phyloP scores from a whole-genome alignment of 805 yeast species.

The Wickerhamia fluorescens region DNA sequence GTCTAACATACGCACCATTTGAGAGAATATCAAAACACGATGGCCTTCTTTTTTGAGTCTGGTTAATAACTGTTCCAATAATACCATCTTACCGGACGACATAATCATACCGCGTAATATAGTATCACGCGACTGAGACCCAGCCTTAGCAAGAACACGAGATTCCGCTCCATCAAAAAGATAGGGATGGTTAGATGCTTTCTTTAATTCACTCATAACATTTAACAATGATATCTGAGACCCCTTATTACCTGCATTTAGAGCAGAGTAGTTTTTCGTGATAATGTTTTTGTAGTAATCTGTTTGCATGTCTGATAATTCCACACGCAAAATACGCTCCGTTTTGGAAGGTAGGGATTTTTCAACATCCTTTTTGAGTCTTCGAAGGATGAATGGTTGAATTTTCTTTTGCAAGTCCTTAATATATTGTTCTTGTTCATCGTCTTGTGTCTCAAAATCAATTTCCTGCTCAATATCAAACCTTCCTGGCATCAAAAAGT shows the following conservation, averaged over 20 bases:
- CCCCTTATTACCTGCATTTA: conserved; percentile 76
- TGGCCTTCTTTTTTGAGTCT: conserved; percentile 90
- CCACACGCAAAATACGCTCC: conserved; percentile 92
- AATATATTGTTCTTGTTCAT: conserved; percentile 81
- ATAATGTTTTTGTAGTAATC: conserved; percentile 90
- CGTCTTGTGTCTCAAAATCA: conserved; percentile 86
- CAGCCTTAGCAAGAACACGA: conserved; percentile 61
- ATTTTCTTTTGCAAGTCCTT: conserved; percentile 76
- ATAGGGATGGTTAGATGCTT: conserved; percentile 96
- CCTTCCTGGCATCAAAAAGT: conserved; percentile 94
- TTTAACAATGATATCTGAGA: conserved; percentile 82
- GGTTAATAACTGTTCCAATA: conserved; percentile 80
- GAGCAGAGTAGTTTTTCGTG: conserved; percentile 85
- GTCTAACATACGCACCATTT: conserved; percentile 95
- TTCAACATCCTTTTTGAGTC: conserved; percentile 95
- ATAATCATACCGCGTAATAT: conserved; percentile 84
- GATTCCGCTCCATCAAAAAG: conserved; percentile 90
- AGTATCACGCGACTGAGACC: conserved; percentile 63
- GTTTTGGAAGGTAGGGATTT: conserved; percentile 94
- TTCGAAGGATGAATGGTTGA: conserved; percentile 87
- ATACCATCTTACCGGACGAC: conserved; percentile 98
- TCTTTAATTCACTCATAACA: conserved; percentile 91
- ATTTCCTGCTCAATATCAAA: conserved; percentile 88
- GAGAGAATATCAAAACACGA: conserved; percentile 89
- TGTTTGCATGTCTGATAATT: conserved; percentile 89